A percentile compares a stretch with the other conserved stretches of the same genome.
Conservation (phyloP, 331 rosid genomes). For the Arachis monticola region DNA sequence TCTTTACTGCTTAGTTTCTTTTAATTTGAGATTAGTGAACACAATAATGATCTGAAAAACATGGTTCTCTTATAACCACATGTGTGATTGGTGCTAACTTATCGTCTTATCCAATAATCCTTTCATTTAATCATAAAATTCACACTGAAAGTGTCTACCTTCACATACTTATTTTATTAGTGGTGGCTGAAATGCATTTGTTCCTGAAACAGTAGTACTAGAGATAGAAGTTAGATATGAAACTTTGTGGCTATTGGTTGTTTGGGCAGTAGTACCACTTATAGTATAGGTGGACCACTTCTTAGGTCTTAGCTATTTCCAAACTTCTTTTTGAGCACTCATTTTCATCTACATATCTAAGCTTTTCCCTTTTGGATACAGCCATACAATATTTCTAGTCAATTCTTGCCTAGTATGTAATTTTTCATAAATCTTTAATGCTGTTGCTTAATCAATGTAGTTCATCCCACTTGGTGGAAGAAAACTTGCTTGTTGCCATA, state of each 20-base stretch:
- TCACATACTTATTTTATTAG: conserved; percentile 3
- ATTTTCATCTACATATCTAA: neutral
- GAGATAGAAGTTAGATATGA: conserved; percentile 1
- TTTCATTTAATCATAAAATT: conserved; percentile 28
- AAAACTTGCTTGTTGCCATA: neutral
- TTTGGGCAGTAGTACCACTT: conserved; percentile 21
- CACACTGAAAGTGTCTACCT: conserved; percentile 10
- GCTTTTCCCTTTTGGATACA: conserved; percentile 6
- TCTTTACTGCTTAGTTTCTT: conserved; percentile 17
- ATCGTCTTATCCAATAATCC: neutral
- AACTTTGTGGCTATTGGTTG: conserved; percentile 2
- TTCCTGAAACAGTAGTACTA: neutral
- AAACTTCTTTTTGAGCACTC: conserved; percentile 1
- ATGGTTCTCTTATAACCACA: neutral
- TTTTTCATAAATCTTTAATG: conserved; percentile 14
- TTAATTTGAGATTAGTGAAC: conserved; percentile 2
- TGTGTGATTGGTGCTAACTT: conserved; percentile 15
- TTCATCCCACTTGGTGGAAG: neutral
- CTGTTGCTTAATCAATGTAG: conserved; percentile 4
- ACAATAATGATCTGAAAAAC: conserved; percentile 22
- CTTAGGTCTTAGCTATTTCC: conserved; percentile 8
- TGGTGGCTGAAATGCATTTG: conserved; percentile 22
- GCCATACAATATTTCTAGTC: conserved; percentile 5
- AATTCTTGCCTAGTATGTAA: conserved; percentile 21
- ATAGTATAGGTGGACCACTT: neutral